Base-by-base conservation (phyloP, 805 yeast species). In the Candida rishiriensis region DNA sequence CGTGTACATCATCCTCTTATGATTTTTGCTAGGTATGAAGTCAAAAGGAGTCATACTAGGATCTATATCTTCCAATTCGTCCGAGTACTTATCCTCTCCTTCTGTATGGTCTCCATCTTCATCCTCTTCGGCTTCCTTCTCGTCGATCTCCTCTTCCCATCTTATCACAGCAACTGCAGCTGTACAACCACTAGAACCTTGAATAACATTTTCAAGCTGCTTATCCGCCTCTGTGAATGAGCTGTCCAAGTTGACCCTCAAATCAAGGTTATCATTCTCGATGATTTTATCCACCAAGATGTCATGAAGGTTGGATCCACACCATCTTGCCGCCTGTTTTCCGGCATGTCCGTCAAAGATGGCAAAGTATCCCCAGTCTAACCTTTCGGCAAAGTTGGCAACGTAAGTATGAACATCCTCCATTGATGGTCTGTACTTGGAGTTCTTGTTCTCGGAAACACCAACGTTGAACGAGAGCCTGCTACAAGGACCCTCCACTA, bases 271-370 rank as follows among this genome's bases (percentile, higher is more conserved):
- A 43, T 72, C 79, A 46, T 71, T 60, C 30, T 50, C 52, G 42
- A 79, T 59, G 16, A 88, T 73, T 42, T 73, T 75, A 42, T 75
- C 75, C 52, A 83, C 88, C 36, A 86, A 61, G 29, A 85, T 65
- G 18, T 80, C 69, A 60, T 91, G 97, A 45, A 91, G 64, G 55
- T 85, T 81, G 50, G 87, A 81, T 0, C 97, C 95, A 68, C 97
- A 89, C 95, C 96, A 90, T 56, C 91, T 79, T 1, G 99, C 95
- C 9, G 95, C 84, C 53, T 81, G 88, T 43, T 81, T 81, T 17
- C 99, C 99, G 2, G 98, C 98, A 66, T 91, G 99, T 10, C 99
- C 99, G 65, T 91, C 99, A 65, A 89, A 91, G 1, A 91, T 76
- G 14, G 95, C 98, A 74, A 91, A 89, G 61, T 87, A 91, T 2